phyloP scores from a whole-genome alignment of 768 basidiomycete genomes.

The Trametopsis cervina region DNA sequence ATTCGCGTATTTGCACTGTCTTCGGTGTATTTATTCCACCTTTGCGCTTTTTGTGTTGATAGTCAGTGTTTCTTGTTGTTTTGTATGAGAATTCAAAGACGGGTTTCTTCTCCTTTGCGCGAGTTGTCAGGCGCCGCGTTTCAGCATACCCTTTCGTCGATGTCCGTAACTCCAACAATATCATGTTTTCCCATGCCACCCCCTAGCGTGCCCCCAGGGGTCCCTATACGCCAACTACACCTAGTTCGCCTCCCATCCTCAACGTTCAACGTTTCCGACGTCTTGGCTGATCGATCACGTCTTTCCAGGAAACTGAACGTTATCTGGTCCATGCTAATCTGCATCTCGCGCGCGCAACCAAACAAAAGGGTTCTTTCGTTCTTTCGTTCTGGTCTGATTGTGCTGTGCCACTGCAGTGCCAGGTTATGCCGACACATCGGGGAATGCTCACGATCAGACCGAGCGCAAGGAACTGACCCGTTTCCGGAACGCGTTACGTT shows the following conservation, averaged over 20 bases:
- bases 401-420: too few relatives aligned
- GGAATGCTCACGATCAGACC: not conserved
- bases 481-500: not conserved
- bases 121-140: too few relatives aligned
- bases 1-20: not conserved
- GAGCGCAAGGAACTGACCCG: too few relatives aligned
- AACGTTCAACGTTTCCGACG: too few relatives aligned
- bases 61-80: not conserved
- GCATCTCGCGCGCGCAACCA: conserved; percentile 3
- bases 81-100: not conserved
- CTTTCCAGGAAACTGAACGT: conserved; percentile 1
- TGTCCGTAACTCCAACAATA: too few relatives aligned
- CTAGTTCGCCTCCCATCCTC: too few relatives aligned
- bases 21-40: conserved; percentile 1
- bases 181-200: too few relatives aligned
- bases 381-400: too few relatives aligned
- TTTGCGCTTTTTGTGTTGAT: not conserved
- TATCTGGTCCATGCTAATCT: conserved; percentile 2
- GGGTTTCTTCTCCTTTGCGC: not conserved
- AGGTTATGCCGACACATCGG: not conserved
- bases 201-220: too few relatives aligned
- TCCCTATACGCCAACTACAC: too few relatives aligned
- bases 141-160: too few relatives aligned
- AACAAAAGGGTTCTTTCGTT: too few relatives aligned
- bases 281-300: conserved; percentile 7